Evolutionary conservation across 129 eudicot genomes (phyloP).

Genomic region (Flaveria robusta): DNA sequence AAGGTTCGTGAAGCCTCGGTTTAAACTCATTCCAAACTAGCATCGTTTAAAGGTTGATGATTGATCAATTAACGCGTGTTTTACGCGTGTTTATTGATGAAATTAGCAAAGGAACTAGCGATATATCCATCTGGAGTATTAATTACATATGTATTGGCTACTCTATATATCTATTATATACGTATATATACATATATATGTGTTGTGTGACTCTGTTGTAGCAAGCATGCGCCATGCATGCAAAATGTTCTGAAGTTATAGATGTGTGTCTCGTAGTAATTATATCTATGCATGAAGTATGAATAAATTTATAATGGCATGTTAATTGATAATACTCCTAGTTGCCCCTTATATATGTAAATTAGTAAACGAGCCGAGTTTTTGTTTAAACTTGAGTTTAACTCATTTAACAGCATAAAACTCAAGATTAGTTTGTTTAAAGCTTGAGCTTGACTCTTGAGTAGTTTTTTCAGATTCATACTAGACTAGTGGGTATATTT

Average conservation of each 20-base stretch:
- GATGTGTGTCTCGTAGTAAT: slow-evolving; percentile 20
- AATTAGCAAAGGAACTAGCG: slow-evolving; percentile 20
- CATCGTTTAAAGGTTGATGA: neutral
- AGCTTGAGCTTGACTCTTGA: no score
- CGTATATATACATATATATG: neutral
- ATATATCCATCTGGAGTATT: slow-evolving; percentile 16
- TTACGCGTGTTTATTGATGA: slow-evolving; percentile 2
- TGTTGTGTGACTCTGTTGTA: slow-evolving; percentile 2
- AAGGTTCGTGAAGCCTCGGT: slow-evolving; percentile 67
- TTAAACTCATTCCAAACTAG: slow-evolving; percentile 87
- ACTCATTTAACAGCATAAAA: no score
- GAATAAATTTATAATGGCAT: slow-evolving; percentile 12
- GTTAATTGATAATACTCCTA: neutral
- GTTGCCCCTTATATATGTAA: neutral
- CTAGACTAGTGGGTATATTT: no score
- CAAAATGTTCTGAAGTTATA: slow-evolving; percentile 21
- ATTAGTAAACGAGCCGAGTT: no score
- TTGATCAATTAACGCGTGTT: neutral
- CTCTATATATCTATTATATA: neutral
- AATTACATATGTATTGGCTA: slow-evolving; percentile 14
- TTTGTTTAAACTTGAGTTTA: no score
- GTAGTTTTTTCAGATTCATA: no score
- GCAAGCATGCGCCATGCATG: slow-evolving; percentile 33
- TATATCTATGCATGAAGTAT: slow-evolving; percentile 23
- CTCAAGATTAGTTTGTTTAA: no score